These are phyloP conservation scores for Suhomyces bribrorum DNA, from an alignment of 1,139 yeast genomes.

Conservation along the genomic window DNA sequence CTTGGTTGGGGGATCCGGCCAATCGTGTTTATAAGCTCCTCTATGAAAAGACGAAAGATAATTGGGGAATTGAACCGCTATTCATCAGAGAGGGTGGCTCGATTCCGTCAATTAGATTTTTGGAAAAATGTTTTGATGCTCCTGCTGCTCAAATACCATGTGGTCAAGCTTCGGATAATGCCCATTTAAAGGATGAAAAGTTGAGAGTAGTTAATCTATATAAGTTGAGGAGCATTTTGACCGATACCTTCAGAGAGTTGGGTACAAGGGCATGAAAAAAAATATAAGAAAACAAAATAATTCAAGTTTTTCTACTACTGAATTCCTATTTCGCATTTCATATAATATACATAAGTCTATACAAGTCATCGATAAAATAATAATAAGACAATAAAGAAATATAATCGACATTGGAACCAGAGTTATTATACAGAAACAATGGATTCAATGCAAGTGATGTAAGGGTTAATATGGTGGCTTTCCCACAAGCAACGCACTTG, in stretches of 20 bases:
- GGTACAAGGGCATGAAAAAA: slow-evolving; percentile 19
- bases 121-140: slow-evolving; percentile 80
- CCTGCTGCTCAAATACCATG: slow-evolving; percentile 96
- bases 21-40: slow-evolving; percentile 72
- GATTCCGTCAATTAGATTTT: slow-evolving; percentile 82
- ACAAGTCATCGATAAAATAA: slow-evolving; percentile 3
- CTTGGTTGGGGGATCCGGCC: slow-evolving; percentile 90
- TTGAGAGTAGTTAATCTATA: slow-evolving; percentile 75
- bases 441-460: no score
- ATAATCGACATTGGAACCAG: slow-evolving; percentile 5
- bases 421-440: neutral
- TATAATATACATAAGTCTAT: slow-evolving; percentile 1
- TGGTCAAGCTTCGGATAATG: slow-evolving; percentile 94
- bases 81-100: slow-evolving; percentile 96
- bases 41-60: slow-evolving; percentile 54
- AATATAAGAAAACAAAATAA: no score
- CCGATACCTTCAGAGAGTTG: slow-evolving; percentile 50
- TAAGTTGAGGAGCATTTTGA: slow-evolving; percentile 67
- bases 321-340: slow-evolving; percentile 1
- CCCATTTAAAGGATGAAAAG: slow-evolving; percentile 87
- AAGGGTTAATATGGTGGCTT: no score
- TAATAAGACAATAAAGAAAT: slow-evolving; percentile 11
- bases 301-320: no score
- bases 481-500: no score
- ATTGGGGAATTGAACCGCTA: slow-evolving; percentile 74